Base-by-base conservation (phyloP, 495 filamentous ascomycete genomes). In the Alectoria sarmentosa region DNA sequence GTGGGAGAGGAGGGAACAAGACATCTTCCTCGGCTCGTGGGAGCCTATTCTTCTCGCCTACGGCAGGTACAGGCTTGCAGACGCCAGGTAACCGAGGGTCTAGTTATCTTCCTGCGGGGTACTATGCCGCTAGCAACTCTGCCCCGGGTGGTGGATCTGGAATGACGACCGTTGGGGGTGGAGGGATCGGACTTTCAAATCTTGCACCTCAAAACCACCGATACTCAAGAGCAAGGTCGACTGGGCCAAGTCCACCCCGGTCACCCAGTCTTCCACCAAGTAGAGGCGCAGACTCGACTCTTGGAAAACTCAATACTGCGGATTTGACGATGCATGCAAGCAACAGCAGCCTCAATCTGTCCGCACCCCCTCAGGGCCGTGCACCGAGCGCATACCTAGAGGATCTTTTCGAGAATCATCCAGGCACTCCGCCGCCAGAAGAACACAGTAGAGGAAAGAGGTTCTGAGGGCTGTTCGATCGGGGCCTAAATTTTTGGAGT, bases 301-400 rank as follows among this genome's bases (percentile, higher is more conserved):
- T 73, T 55, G 72, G 73, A 49, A 65, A 71, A 38, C 57, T 69
- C 37, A 70, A 68, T 36, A 74, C 73, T 36, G 73, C 66, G 11
- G 79, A 71, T 28, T 68, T 73, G 63, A 76, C 72, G 62, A 72
- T 73, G 41, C 80, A 76, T 54, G 79, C 82, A 37, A 92, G 88
- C 65, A 83, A 81, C 30, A 94, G 85, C 71, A 88, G 83, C 42
- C 70, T 94, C 63, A 90, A 88, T 70, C 73, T 91, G 57, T 84
- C 79, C 68, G 77, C 83, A 30, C 83, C 87, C n/a, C 80, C 82
- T 28, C 84, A 86, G 54, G 86, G 84, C 44, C 80, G 94, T 48
- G 90, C 91, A 36, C 94, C 94, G 15, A 96, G 91, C 75, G 90
- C 92, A 49, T 96, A 92, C 72, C 75, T 98, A 49, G 93, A 98